Evolutionary conservation across 1,139 yeast species (phyloP).

Genomic region (Petasospora fabianii): DNA sequence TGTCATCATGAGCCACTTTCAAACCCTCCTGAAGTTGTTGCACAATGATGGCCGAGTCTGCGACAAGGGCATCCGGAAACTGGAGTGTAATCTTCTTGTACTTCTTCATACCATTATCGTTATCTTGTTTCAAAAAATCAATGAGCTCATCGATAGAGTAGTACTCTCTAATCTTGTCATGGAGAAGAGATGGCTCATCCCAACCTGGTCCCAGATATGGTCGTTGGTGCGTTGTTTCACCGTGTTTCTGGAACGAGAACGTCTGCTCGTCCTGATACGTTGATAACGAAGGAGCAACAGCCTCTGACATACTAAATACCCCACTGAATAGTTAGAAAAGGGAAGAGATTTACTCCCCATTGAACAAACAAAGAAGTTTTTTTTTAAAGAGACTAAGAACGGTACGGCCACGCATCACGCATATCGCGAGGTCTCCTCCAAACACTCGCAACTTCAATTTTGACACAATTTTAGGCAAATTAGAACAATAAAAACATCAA

Average conservation of each 20-base stretch:
- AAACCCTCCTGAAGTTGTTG: constrained; percentile 40
- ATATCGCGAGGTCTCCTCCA: no score
- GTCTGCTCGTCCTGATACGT: constrained; percentile 54
- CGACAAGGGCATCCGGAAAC: constrained; percentile 78
- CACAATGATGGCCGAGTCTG: constrained; percentile 73
- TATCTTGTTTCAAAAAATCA: constrained; percentile 34
- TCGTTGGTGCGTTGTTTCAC: constrained; percentile 32
- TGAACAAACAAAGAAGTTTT: no score
- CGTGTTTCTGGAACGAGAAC: constrained; percentile 42
- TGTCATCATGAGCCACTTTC: constrained; percentile 7
- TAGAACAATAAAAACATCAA: no score
- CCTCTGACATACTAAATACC: constrained; percentile 11
- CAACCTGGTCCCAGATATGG: constrained; percentile 33
- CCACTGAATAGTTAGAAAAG: no score
- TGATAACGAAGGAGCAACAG: constrained; percentile 55
- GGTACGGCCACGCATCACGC: no score
- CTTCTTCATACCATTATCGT: constrained; percentile 26
- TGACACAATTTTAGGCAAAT: no score
- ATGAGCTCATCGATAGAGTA: constrained; percentile 50
- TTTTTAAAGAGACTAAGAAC: no score
- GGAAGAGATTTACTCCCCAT: no score
- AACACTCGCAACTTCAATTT: no score
- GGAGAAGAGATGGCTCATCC: constrained; percentile 30
- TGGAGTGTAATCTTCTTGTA: constrained; percentile 70
- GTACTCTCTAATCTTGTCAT: constrained; percentile 39